Evolutionary conservation across 257 asterid genomes (phyloP).

Genomic region (Ilex asprella): DNA sequence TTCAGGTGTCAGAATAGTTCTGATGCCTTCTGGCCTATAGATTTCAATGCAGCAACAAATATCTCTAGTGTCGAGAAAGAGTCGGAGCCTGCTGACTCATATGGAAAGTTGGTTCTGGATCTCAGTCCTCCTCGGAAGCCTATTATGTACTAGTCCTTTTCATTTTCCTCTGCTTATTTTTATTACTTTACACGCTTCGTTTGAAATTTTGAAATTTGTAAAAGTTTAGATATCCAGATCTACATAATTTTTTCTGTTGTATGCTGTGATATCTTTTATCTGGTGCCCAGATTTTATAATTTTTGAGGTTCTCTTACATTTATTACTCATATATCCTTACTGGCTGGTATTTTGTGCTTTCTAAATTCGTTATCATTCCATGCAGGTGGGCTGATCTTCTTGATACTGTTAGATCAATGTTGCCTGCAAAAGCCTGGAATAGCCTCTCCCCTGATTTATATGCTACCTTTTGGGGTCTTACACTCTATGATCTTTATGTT

Average conservation of each 20-base stretch:
- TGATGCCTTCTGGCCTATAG: constrained; percentile 78
- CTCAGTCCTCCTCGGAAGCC: constrained; percentile 73
- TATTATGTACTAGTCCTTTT: constrained; percentile 41
- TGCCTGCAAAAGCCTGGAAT: constrained; percentile 98
- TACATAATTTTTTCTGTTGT: no score
- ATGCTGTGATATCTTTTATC: neutral
- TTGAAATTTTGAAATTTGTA: neutral
- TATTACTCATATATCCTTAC: no score
- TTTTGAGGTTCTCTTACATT: neutral
- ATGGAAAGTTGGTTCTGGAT: constrained; percentile 54
- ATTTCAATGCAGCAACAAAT: constrained; percentile 43
- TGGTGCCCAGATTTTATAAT: neutral
- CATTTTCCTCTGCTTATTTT: constrained; percentile 8
- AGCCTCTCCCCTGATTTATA: constrained; percentile 95
- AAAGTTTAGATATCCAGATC: no score
- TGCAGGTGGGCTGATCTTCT: constrained; percentile 93
- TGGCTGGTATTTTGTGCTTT: neutral
- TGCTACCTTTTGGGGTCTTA: constrained; percentile 99
- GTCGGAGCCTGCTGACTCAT: constrained; percentile 40
- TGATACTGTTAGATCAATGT: constrained; percentile 78
- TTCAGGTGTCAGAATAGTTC: constrained; percentile 58
- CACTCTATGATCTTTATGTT: constrained; percentile 90
- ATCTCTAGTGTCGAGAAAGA: constrained; percentile 45
- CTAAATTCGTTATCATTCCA: neutral
- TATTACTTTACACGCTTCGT: neutral